Evolutionary conservation across 2,329 filamentous ascomycete genomes (phyloP), one percentile per base, ranked within the genome.

Genomic region (Septoria petroselini): DNA sequence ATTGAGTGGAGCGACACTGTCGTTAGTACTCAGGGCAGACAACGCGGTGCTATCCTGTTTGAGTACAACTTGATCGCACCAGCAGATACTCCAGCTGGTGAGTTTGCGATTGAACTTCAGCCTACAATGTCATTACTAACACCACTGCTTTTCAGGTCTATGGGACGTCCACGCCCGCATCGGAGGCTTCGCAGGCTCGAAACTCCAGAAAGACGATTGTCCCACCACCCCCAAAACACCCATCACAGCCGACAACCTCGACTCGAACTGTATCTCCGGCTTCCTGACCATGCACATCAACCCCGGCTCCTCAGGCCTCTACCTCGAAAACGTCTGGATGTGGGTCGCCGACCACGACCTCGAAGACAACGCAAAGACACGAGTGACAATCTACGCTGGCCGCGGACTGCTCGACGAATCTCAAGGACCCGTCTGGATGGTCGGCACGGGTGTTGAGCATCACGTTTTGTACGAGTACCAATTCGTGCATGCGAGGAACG

Each of bases 331-430:
- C 72, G 82, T 79, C 42, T 96, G 91, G 91, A 82, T 88, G 67
- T 96, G 91, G 91, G 84, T 88, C 21, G 83, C 91, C 0, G 91
- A 96, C 67, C 91, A 96, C 72, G 88, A 94, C 66, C 83, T 96
- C 19, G 91, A 96, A 67, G 79, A 82, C 14, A 58, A 71, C 1
- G 82, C 84, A 62, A 80, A 86, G 66, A 82, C 70, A 46, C 86
- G 91, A 69, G 85, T 91, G 69, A 85, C 85, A 65, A 82, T 97
- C 65, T 96, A 87, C 81, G 95, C 89, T 68, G 91, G 90, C 43
- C 88, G 91, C 57, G 91, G 91, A 62, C 80, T 95, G 55, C 77
- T 85, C 29, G 81, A 95, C 59, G 88, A 95, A 72, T 87, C 89
- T 66, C 82, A 89, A 7, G 70, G 70, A 3, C 56, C 56, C 2